phyloP scores from a whole-genome alignment of 2,329 filamentous ascomycete species.

The Huntiella savannae region DNA sequence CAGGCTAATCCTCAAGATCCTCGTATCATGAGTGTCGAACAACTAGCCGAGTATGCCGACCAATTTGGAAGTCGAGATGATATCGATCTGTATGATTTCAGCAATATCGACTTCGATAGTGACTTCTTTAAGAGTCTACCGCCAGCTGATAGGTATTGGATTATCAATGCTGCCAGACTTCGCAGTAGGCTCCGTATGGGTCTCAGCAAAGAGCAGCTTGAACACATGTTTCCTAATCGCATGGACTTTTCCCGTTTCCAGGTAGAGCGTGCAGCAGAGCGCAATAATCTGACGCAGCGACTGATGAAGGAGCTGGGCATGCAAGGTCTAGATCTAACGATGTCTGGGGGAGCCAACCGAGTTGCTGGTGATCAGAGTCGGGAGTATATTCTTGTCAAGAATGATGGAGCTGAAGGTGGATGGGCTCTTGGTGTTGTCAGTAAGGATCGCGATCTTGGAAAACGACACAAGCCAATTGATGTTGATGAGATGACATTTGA shows the following conservation, averaged over 20 bases:
- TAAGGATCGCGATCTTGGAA: conserved; percentile 59
- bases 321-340: conserved; percentile 54
- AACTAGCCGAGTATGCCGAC: conserved; percentile 79
- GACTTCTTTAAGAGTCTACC: conserved; percentile 89
- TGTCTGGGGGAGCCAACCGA: conserved; percentile 38
- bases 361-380: conserved; percentile 72
- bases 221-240: conserved; percentile 89
- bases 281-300: conserved; percentile 85
- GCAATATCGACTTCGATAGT: conserved; percentile 94
- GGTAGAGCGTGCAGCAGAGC: conserved; percentile 79
- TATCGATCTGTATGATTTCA: conserved; percentile 84
- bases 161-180: conserved; percentile 79
- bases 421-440: conserved; percentile 92
- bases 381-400: conserved; percentile 92
- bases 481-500: conserved; percentile 50
- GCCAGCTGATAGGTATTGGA: conserved; percentile 84
- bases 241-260: conserved; percentile 97
- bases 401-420: conserved; percentile 82
- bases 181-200: conserved; percentile 86
- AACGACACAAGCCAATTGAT: conserved; percentile 77
- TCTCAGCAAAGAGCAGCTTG: conserved; percentile 85
- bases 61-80: conserved; percentile 89
- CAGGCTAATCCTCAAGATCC: conserved; percentile 88
- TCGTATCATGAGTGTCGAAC: conserved; percentile 86
- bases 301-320: conserved; percentile 90